Conservation (phyloP, 1,284 basidiomycete genomes). For the Anthracocystis walkeri region DNA sequence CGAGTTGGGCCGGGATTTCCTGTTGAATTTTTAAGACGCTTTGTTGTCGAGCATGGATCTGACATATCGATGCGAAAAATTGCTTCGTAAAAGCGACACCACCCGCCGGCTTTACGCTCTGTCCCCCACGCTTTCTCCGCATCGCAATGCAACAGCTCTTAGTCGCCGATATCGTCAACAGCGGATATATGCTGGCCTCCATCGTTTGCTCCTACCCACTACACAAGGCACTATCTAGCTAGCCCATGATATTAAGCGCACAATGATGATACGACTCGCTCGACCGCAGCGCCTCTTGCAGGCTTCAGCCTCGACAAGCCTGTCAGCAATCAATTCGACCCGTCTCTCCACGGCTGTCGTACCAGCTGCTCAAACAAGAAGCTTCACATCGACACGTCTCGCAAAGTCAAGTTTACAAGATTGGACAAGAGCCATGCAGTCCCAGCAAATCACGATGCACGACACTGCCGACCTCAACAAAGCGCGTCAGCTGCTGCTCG, state of each 20-base stretch:
- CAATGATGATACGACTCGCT: conserved; percentile 11
- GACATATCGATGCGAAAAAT: neutral
- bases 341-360: neutral
- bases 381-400: neutral
- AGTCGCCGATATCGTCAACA: neutral
- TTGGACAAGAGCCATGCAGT: conserved; percentile 24
- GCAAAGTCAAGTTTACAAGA: conserved; percentile 21
- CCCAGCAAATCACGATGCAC: conserved; percentile 25
- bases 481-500: conserved; percentile 39
- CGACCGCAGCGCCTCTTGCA: conserved; percentile 16
- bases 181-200: too few relatives aligned
- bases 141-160: neutral
- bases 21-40: neutral
- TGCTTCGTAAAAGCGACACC: conserved; percentile 9
- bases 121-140: neutral
- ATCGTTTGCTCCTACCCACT: neutral
- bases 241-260: neutral
- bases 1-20: neutral
- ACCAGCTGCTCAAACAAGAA: neutral
- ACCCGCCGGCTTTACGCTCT: neutral
- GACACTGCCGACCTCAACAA: conserved; percentile 47
- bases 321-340: neutral
- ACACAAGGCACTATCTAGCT: too few relatives aligned
- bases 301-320: neutral
- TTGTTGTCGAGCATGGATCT: neutral